Evolutionary conservation across 2,329 filamentous ascomycete genomes (phyloP).

Genomic region (Colletotrichum destructivum): DNA sequence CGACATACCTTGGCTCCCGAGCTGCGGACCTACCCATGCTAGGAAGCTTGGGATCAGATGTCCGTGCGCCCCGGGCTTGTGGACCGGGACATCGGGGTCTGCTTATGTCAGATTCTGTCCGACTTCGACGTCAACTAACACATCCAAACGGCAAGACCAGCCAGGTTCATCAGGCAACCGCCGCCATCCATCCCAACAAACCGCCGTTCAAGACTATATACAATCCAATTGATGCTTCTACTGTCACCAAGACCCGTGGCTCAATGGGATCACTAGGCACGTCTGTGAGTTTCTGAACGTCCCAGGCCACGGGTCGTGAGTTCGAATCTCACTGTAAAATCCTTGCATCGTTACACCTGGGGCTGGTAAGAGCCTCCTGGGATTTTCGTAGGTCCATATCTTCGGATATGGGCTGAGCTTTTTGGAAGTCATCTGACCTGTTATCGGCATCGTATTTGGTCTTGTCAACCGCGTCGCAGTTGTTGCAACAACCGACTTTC

Average conservation of each 20-base stretch:
- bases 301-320: not conserved
- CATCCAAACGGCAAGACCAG: too few species aligned
- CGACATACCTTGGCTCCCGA: not conserved
- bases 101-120: not conserved
- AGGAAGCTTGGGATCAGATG: not conserved
- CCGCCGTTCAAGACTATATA: too few species aligned
- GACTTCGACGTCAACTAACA: not conserved
- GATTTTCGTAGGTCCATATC: not conserved
- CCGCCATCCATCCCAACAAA: too few species aligned
- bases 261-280: not conserved
- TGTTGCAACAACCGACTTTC: too few species aligned
- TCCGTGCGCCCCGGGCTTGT: not conserved
- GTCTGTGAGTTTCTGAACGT: not conserved
- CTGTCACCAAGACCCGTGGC: constrained; percentile 1
- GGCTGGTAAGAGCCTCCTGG: constrained; percentile 7
- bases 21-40: too few species aligned
- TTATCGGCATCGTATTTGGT: too few species aligned
- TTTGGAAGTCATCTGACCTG: not conserved
- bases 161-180: too few species aligned
- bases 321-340: not conserved
- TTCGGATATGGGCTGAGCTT: not conserved
- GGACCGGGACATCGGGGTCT: not conserved
- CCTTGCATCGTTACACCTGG: constrained; percentile 6
- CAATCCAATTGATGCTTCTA: too few species aligned
- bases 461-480: too few species aligned